A percentile compares a stretch with the other conserved stretches of the same genome.
These are phyloP conservation scores for Alternaria sp. DNA, from an alignment of 2,329 filamentous ascomycete species.

Conservation along the genomic window DNA sequence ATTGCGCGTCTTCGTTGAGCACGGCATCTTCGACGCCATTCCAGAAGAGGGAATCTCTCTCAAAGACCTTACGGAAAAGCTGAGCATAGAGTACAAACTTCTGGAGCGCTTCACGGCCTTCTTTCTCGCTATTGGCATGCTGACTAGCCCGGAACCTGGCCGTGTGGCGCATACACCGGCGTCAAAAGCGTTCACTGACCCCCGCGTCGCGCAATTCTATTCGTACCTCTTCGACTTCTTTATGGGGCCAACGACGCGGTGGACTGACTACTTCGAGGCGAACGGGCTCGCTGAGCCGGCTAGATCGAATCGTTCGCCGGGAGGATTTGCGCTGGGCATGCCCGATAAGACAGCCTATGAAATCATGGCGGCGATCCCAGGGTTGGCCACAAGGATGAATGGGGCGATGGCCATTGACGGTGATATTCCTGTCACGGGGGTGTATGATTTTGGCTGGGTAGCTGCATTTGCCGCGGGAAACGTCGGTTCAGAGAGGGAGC, in stretches of 20 bases:
- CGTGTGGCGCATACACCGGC: conserved; percentile 10
- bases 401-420: conserved; percentile 7
- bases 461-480: background rate
- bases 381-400: conserved; percentile 7
- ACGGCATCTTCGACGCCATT: conserved; percentile 10
- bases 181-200: conserved; percentile 6
- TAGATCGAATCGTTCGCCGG: conserved; percentile 7
- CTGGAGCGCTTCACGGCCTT: conserved; percentile 7
- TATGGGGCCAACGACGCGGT: conserved; percentile 5
- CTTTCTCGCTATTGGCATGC: conserved; percentile 2
- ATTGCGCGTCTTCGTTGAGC: conserved; percentile 11
- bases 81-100: conserved; percentile 5
- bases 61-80: conserved; percentile 1
- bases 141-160: conserved; percentile 1
- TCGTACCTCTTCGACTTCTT: conserved; percentile 14
- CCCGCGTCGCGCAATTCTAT: conserved; percentile 7
- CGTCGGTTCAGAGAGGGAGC: conserved; percentile 1
- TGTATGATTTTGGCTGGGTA: conserved; percentile 15
- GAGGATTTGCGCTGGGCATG: conserved; percentile 6
- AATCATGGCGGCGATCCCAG: conserved; percentile 9
- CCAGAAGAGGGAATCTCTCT: conserved; percentile 7
- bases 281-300: conserved; percentile 11
- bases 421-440: conserved; percentile 6
- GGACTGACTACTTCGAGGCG: conserved; percentile 8
- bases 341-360: conserved; percentile 15